Evolutionary conservation across 371 early-diverging fungal genomes (phyloP).

Genomic region (Haplosporangium sp.): DNA sequence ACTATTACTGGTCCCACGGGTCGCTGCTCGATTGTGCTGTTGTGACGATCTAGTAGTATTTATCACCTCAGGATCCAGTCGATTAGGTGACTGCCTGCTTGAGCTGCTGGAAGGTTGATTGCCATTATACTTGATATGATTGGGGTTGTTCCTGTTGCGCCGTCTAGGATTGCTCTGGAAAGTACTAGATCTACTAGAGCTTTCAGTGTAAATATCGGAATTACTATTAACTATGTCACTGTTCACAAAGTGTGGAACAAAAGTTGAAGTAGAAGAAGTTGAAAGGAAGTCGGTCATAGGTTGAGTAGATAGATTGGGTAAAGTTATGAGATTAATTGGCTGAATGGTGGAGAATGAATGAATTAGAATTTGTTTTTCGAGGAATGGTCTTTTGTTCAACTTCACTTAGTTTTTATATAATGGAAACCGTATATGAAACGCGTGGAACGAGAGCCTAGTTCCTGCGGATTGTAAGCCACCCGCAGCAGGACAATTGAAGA

Average conservation of each 20-base stretch:
- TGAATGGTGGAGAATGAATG: conserved; percentile 1
- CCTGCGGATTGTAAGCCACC: conserved; percentile 20
- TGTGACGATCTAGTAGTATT: neutral
- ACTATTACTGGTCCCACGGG: conserved; percentile 1
- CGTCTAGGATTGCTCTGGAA: neutral
- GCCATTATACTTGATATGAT: neutral
- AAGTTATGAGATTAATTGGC: neutral
- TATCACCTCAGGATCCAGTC: neutral
- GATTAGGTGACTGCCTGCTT: neutral
- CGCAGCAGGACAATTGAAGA: conserved; percentile 9
- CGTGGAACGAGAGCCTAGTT: neutral
- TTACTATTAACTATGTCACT: neutral
- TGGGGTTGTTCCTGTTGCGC: too few species aligned
- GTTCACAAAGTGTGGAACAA: conserved; percentile 6
- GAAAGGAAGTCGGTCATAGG: conserved; percentile 14
- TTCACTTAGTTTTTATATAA: too few species aligned
- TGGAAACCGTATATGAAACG: neutral
- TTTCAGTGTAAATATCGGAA: neutral
- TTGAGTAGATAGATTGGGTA: neutral
- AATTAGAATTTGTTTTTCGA: neutral
- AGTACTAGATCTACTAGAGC: neutral
- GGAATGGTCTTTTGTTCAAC: neutral
- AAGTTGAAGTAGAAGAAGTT: neutral
- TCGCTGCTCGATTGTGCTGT: neutral
- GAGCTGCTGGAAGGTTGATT: neutral